Evolutionary conservation across 805 yeast species (phyloP), one percentile per base, ranked within the genome.

Genomic region (Komagataella populi): DNA sequence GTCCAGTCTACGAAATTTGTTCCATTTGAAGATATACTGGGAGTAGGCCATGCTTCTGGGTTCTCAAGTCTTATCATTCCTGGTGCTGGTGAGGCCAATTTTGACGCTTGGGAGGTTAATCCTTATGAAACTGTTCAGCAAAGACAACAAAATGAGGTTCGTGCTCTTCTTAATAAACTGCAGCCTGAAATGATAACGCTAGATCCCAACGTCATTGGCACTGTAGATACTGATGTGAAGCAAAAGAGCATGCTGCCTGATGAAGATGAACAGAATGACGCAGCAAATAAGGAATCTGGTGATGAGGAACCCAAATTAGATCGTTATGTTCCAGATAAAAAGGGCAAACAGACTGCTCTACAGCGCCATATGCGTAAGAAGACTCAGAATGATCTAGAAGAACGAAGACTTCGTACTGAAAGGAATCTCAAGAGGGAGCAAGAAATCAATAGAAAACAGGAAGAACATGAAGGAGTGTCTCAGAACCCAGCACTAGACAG

Each of bases 51-150:
- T 63, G 73, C 77, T 49, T 67, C 69, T 1, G 96, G 96, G 47
- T 73, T 89, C 45, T 77, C 83, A n/a, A 82, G 93, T n/a, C 58
- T 93, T 54, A 84, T 93, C 57, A 76, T 93, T 53, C 99, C 99
- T 45, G 99, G 99, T 23, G 73, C 97, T 46, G 99, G 99, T 72
- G 99, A 93, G 70, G 96, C 99, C 55, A 93, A 93, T 69, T 89
- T 79, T 65, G 99, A 93, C 71, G 89, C 98, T 2, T 67, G 89
- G 64, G 99, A 93, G 68, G 68, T 81, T 60, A 93, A 93, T 66
- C 99, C 99, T 55, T 93, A 75, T 69, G 96, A 88, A 66, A 79
- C 96, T 7, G 80, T 86, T 51, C 84, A 87, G 64, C 97, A 90
- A 70, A 83, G 98, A 73, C 96, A 91, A 67, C 91, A 91, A 69